Conservation (phyloP, 805 yeast species). For the Saturnispora kantuleensis region DNA sequence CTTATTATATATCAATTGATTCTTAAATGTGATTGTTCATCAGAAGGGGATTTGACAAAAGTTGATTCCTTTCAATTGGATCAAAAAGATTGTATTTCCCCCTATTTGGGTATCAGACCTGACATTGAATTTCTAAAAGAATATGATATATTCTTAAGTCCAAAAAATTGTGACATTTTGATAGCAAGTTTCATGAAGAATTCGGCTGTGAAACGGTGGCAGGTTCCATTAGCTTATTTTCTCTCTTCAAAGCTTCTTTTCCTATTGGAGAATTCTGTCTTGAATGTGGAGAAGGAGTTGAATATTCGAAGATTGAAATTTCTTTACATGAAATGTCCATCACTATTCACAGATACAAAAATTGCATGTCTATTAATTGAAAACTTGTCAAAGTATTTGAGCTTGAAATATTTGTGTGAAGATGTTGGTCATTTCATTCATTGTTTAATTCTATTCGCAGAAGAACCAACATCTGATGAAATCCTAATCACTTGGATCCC, state of each 20-base stretch:
- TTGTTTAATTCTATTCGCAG: slow-evolving; percentile 10
- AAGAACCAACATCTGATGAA: not conserved
- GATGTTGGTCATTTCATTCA: slow-evolving; percentile 25
- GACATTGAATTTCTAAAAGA: slow-evolving; percentile 11
- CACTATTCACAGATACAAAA: slow-evolving; percentile 11
- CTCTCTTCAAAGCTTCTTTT: slow-evolving; percentile 27
- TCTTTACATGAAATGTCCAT: slow-evolving; percentile 23
- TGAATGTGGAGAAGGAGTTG: slow-evolving; percentile 18
- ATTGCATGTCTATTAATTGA: slow-evolving; percentile 12
- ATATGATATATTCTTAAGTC: slow-evolving; percentile 13
- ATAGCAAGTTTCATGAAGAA: slow-evolving; percentile 9
- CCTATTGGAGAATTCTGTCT: slow-evolving; percentile 16
- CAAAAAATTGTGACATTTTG: slow-evolving; percentile 7
- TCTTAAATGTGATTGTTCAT: slow-evolving; percentile 29
- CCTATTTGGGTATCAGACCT: not conserved
- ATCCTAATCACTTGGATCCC: slow-evolving; percentile 16
- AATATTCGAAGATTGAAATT: slow-evolving; percentile 31
- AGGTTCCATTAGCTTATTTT: slow-evolving; percentile 27
- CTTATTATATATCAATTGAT: slow-evolving; percentile 31
- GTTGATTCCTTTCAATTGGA: slow-evolving; percentile 1
- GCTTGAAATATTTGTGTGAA: slow-evolving; percentile 10
- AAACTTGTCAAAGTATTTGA: slow-evolving; percentile 15
- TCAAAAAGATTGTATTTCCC: not conserved
- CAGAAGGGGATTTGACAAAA: slow-evolving; percentile 5
- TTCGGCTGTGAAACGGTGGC: slow-evolving; percentile 27